Conservation (phyloP, 768 basidiomycete genomes). For the Mrakia gelida region DNA sequence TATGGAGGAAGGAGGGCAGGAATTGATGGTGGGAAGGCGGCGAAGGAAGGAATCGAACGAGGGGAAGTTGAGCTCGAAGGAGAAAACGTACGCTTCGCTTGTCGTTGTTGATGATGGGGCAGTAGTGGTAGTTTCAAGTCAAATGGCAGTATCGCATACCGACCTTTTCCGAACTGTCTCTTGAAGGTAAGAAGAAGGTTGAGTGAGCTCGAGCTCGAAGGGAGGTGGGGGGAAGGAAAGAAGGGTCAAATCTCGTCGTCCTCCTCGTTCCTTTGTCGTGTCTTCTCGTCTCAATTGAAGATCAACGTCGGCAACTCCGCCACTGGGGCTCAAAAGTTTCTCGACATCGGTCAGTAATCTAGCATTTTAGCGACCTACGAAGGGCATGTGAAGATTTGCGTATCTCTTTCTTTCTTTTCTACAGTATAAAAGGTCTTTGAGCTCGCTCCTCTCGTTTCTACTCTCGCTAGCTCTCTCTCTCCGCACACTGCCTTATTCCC, state of each 20-base stretch:
- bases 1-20: background rate
- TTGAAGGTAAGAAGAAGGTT: background rate
- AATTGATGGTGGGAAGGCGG: no score
- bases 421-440: no score
- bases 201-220: conserved; percentile 13
- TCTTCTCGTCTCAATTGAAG: conserved; percentile 57
- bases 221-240: no score
- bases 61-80: conserved; percentile 3
- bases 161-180: conserved; percentile 94
- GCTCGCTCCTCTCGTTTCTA: no score
- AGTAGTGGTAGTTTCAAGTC: conserved; percentile 84
- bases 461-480: no score
- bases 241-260: background rate
- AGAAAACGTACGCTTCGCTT: no score
- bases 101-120: conserved; percentile 97
- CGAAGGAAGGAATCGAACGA: background rate
- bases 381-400: no score
- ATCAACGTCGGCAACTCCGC: conserved; percentile 84
- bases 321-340: conserved; percentile 92
- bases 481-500: no score
- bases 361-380: no score
- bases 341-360: conserved; percentile 61
- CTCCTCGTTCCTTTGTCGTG: background rate
- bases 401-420: no score
- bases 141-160: conserved; percentile 99